phyloP scores from a whole-genome alignment of 2,329 filamentous ascomycete species.

The Monosporascus sp. region DNA sequence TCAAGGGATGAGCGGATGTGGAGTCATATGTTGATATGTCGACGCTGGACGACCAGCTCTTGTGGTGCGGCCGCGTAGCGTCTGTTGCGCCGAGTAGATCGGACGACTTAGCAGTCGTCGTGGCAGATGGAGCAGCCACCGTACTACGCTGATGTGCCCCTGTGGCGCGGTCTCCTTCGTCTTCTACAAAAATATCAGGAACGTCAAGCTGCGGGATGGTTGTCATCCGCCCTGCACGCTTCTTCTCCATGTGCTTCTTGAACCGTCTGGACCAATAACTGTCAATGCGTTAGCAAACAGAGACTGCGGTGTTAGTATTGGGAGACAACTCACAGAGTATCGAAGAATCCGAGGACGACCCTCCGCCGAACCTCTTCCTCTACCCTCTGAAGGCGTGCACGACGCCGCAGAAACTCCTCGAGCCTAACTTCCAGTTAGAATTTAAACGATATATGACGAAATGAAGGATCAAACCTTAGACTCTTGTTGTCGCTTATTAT shows the following conservation, averaged over 20 bases:
- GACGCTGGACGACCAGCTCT: slow-evolving; percentile 37
- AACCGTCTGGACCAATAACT: slow-evolving; percentile 81
- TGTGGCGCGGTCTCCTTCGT: slow-evolving; percentile 51
- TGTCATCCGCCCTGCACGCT: slow-evolving; percentile 71
- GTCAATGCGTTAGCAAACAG: slow-evolving; percentile 12
- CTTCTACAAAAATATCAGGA: slow-evolving; percentile 86
- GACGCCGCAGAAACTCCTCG: slow-evolving; percentile 88
- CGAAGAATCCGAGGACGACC: slow-evolving; percentile 90
- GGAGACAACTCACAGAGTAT: slow-evolving; percentile 61
- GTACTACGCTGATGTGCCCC: slow-evolving; percentile 22
- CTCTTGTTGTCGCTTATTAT: slow-evolving; percentile 98
- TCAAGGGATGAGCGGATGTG: slow-evolving; percentile 45
- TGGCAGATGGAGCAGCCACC: slow-evolving; percentile 18
- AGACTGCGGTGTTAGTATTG: not conserved
- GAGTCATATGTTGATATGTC: slow-evolving; percentile 40
- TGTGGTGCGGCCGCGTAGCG: slow-evolving; percentile 29
- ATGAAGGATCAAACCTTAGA: slow-evolving; percentile 54
- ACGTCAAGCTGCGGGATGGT: slow-evolving; percentile 73
- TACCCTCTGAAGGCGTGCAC: slow-evolving; percentile 84
- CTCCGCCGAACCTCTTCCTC: slow-evolving; percentile 90
- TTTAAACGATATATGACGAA: not conserved
- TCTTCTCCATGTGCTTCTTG: slow-evolving; percentile 66
- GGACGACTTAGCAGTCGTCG: slow-evolving; percentile 15
- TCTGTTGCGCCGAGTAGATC: slow-evolving; percentile 32
- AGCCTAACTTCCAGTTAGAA: slow-evolving; percentile 49